A percentile compares a stretch with the other conserved stretches of the same genome.
phyloP scores from a whole-genome alignment of 2,329 filamentous ascomycete species.

The Xylariaceae sp. region DNA sequence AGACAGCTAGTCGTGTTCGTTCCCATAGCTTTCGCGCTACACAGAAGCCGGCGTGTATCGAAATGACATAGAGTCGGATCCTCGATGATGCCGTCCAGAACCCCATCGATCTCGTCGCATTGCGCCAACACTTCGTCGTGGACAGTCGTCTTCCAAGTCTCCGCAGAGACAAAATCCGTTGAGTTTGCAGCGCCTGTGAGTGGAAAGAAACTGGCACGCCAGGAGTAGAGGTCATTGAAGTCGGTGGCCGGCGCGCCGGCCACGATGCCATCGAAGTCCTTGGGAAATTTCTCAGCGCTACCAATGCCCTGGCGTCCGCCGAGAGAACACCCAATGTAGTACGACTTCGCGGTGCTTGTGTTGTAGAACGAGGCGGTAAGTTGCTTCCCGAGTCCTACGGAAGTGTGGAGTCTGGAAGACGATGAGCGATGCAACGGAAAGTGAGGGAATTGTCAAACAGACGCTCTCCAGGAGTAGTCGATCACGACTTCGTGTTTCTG shows the following conservation, averaged over 20 bases:
- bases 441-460: background rate
- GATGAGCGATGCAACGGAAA: background rate
- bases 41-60: conserved; percentile 29
- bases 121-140: conserved; percentile 31
- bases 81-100: conserved; percentile 36
- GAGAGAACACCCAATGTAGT: conserved; percentile 55
- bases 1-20: conserved; percentile 33
- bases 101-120: conserved; percentile 37
- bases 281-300: conserved; percentile 47
- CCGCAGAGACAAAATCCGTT: conserved; percentile 20
- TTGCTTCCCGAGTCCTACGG: conserved; percentile 43
- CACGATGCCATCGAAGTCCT: conserved; percentile 55
- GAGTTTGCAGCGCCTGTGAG: conserved; percentile 30
- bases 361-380: conserved; percentile 45
- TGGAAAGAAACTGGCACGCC: conserved; percentile 40
- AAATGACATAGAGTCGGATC: conserved; percentile 34
- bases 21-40: conserved; percentile 16
- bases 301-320: conserved; percentile 57
- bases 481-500: conserved; percentile 32
- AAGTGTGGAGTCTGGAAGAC: conserved; percentile 37
- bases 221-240: conserved; percentile 30
- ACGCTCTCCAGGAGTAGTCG: conserved; percentile 31
- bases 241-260: conserved; percentile 41
- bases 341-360: conserved; percentile 35
- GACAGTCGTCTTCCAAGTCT: conserved; percentile 24